phyloP scores from a whole-genome alignment of 495 filamentous ascomycete species.

The Hypomontagnella monticulosa region DNA sequence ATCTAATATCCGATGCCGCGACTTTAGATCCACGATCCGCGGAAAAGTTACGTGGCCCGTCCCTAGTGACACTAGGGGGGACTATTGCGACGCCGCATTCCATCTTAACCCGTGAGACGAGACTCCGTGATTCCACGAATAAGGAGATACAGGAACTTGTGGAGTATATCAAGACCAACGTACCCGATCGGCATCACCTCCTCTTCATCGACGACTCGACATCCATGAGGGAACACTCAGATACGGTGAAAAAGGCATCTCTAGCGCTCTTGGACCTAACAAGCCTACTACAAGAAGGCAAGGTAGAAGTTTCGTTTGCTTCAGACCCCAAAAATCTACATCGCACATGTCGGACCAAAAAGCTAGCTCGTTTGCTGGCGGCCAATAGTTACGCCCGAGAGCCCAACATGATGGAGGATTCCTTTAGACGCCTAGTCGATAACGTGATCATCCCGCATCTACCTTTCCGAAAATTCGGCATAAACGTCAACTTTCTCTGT shows the following conservation, averaged over 20 bases:
- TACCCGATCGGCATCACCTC: constrained; percentile 41
- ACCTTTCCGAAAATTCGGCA: constrained; percentile 27
- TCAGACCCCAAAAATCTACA: constrained; percentile 21
- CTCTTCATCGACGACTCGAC: constrained; percentile 55
- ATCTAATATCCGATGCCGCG: neutral
- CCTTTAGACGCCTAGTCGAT: constrained; percentile 27
- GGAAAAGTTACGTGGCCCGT: neutral
- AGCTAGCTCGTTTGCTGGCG: constrained; percentile 25
- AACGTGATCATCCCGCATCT: constrained; percentile 30
- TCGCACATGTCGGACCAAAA: constrained; percentile 11
- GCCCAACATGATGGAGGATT: constrained; percentile 26
- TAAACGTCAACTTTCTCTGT: constrained; percentile 16
- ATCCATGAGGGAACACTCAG: constrained; percentile 46
- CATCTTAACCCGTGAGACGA: neutral
- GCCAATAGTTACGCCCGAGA: constrained; percentile 18
- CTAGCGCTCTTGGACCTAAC: constrained; percentile 47
- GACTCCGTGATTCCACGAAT: neutral
- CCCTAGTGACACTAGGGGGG: neutral
- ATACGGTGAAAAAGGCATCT: constrained; percentile 40
- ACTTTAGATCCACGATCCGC: neutral
- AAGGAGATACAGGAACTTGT: constrained; percentile 26
- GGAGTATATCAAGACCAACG: constrained; percentile 36
- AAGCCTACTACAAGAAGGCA: constrained; percentile 43
- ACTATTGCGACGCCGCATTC: neutral
- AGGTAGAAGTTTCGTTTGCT: constrained; percentile 52